Evolutionary conservation across 805 yeast genomes (phyloP).

Genomic region (Priceomyces carsonii): DNA sequence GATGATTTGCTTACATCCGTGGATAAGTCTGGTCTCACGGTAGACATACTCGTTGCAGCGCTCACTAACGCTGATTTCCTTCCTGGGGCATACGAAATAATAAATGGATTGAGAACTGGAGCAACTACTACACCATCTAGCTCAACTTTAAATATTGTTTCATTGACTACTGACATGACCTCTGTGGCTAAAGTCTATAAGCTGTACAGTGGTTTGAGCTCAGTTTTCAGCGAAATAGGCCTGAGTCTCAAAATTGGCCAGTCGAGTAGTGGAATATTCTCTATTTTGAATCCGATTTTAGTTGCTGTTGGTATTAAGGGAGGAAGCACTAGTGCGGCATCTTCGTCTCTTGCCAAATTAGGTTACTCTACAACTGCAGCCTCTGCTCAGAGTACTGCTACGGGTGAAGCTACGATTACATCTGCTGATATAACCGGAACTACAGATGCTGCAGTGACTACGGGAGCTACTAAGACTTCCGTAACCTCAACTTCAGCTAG

Average conservation of each 20-base stretch:
- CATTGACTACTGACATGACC: conserved; percentile 12
- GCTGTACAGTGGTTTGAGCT: background rate
- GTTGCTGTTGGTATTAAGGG: conserved; percentile 13
- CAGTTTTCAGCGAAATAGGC: background rate
- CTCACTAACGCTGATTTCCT: conserved; percentile 15
- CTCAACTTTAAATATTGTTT: conserved; percentile 9
- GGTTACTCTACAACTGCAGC: conserved; percentile 3
- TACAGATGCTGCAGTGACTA: conserved; percentile 11
- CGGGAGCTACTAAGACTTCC: conserved; percentile 6
- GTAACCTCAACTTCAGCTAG: conserved; percentile 3
- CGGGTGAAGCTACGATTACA: conserved; percentile 6
- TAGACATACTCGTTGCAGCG: conserved; percentile 22
- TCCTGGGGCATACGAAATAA: conserved; percentile 16
- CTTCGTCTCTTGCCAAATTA: background rate
- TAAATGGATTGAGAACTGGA: conserved; percentile 17
- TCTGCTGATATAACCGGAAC: conserved; percentile 1
- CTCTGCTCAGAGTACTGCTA: background rate
- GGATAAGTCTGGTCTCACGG: conserved; percentile 25
- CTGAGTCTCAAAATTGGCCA: conserved; percentile 9
- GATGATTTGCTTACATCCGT: conserved; percentile 21
- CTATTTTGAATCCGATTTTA: conserved; percentile 16
- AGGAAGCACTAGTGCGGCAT: conserved; percentile 2
- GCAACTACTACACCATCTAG: conserved; percentile 11
- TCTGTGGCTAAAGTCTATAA: conserved; percentile 10
- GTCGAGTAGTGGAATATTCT: conserved; percentile 12